A percentile compares a stretch with the other conserved stretches of the same genome.
These are phyloP conservation scores for Cercospora citrullina DNA, from an alignment of 2,329 filamentous ascomycete species.

Conservation along the genomic window DNA sequence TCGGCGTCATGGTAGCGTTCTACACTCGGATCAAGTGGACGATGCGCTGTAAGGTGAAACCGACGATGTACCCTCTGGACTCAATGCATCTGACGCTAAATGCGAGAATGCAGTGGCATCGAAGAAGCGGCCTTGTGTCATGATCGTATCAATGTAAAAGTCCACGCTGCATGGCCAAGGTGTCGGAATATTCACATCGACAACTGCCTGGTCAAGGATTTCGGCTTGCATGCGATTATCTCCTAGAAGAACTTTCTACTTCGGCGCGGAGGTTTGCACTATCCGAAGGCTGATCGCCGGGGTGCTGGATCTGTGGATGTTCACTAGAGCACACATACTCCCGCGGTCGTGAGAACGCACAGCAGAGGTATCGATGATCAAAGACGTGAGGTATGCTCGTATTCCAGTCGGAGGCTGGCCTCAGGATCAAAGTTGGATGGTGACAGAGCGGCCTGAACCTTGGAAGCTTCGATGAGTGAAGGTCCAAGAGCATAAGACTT, in stretches of 20 bases:
- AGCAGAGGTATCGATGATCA: background rate
- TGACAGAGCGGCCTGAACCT: background rate
- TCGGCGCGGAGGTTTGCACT: background rate
- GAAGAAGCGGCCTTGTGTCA: background rate
- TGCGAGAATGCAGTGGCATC: background rate
- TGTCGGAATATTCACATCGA: background rate
- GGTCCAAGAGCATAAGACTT: background rate
- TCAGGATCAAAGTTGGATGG: background rate
- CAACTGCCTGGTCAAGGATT: background rate
- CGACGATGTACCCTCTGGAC: background rate
- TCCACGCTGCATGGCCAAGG: background rate
- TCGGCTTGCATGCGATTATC: background rate
- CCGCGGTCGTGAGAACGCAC: background rate
- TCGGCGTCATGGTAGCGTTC: background rate
- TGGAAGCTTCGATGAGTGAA: background rate
- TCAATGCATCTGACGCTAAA: background rate
- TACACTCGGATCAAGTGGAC: background rate
- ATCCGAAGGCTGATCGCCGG: background rate
- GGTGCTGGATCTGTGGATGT: background rate
- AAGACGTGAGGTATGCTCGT: constrained; percentile 1
- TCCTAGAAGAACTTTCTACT: background rate
- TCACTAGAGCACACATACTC: background rate
- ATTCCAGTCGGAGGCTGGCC: background rate
- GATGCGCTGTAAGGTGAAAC: background rate
- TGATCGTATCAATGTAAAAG: background rate